phyloP scores from a whole-genome alignment of 768 basidiomycete genomes.

The Phallus indusiatus region DNA sequence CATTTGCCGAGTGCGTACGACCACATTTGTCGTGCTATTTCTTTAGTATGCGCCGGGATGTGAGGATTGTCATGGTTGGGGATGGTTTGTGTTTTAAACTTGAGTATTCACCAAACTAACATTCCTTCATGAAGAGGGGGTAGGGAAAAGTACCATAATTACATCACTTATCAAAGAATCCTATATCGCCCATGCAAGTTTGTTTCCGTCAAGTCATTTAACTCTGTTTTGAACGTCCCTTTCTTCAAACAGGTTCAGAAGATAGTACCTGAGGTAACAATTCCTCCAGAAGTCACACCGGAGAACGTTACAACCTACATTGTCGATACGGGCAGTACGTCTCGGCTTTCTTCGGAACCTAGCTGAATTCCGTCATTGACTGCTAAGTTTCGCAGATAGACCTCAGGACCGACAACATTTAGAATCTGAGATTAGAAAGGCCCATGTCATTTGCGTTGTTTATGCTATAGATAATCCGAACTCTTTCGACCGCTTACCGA shows the following conservation, averaged over 20 bases:
- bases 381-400: constrained; percentile 46
- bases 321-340: constrained; percentile 90
- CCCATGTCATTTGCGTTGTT: constrained; percentile 96
- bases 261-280: constrained; percentile 93
- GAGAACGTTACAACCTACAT: constrained; percentile 98
- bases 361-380: constrained; percentile 7
- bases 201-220: not conserved
- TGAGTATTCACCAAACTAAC: constrained; percentile 7
- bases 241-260: constrained; percentile 66
- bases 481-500: constrained; percentile 95
- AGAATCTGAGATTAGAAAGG: constrained; percentile 91
- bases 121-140: constrained; percentile 57
- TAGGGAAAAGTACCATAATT: constrained; percentile 96
- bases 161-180: constrained; percentile 96
- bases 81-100: constrained; percentile 52
- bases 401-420: constrained; percentile 81
- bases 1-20: not conserved
- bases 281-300: constrained; percentile 94
- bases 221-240: not conserved
- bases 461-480: constrained; percentile 95
- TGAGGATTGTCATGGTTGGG: constrained; percentile 87
- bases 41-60: constrained; percentile 78
- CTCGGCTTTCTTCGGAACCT: not conserved
- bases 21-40: not conserved
- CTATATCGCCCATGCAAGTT: constrained; percentile 75